phyloP scores from a whole-genome alignment of 768 basidiomycete genomes.

The Trametes cingulata region DNA sequence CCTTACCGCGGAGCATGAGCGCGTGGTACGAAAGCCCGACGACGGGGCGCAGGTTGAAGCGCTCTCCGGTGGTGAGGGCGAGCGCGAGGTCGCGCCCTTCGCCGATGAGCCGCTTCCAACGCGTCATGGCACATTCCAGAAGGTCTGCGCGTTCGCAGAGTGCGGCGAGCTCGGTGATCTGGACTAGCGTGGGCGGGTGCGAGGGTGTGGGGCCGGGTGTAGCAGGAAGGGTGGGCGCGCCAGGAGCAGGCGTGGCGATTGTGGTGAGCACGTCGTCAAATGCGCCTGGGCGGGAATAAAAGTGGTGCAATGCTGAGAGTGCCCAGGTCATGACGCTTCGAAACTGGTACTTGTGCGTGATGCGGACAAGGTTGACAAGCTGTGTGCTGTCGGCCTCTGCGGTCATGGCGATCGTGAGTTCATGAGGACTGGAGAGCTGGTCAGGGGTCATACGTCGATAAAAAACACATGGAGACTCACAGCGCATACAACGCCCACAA shows the following conservation, averaged over 20 bases:
- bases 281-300: slow-evolving; percentile 36
- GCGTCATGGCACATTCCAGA: slow-evolving; percentile 41
- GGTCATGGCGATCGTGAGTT: slow-evolving; percentile 45
- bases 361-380: slow-evolving; percentile 47
- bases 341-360: slow-evolving; percentile 52
- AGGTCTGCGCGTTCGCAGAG: slow-evolving; percentile 50
- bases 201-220: background rate
- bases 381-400: slow-evolving; percentile 46
- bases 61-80: slow-evolving; percentile 49
- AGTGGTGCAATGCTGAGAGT: slow-evolving; percentile 40
- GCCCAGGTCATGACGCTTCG: slow-evolving; percentile 48
- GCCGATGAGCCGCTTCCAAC: slow-evolving; percentile 50
- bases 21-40: slow-evolving; percentile 53
- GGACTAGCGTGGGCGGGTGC: slow-evolving; percentile 39
- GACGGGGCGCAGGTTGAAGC: slow-evolving; percentile 46
- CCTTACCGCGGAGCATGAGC: slow-evolving; percentile 52
- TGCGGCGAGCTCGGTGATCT: slow-evolving; percentile 53
- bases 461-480: slow-evolving; percentile 38
- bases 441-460: background rate
- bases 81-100: slow-evolving; percentile 47
- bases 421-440: slow-evolving; percentile 42
- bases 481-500: slow-evolving; percentile 53
- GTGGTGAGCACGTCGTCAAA: slow-evolving; percentile 30
- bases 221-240: slow-evolving; percentile 21
- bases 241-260: background rate